Conservation (phyloP, 495 filamentous ascomycete species). For the Penicillium pancosmium region DNA sequence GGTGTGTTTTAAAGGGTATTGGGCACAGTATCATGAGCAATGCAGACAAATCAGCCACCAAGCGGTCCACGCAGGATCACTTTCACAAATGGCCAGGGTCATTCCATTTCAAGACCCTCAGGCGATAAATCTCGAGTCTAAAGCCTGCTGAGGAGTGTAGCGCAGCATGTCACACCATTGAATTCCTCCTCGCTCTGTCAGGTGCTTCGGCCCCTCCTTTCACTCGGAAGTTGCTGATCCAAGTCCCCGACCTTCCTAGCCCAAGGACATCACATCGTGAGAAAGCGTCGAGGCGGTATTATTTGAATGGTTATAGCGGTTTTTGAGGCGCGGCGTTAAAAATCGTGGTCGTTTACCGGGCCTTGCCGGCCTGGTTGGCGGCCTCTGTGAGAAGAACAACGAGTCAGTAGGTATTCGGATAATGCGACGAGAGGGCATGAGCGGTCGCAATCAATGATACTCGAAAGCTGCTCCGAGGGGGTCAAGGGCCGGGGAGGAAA, state of each 20-base stretch:
- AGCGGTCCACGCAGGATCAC: neutral
- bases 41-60: constrained; percentile 3
- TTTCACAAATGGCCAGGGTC: constrained; percentile 1
- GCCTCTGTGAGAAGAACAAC: constrained; percentile 41
- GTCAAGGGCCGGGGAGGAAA: neutral
- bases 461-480: neutral
- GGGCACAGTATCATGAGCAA: constrained; percentile 13
- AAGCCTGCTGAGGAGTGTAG: neutral
- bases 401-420: constrained; percentile 14
- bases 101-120: neutral
- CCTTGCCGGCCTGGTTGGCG: constrained; percentile 55
- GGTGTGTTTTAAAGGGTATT: constrained; percentile 19
- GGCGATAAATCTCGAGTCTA: neutral
- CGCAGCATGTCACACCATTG: neutral
- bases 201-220: neutral
- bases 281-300: constrained; percentile 20
- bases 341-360: constrained; percentile 34
- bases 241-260: neutral
- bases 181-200: neutral
- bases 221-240: neutral
- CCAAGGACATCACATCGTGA: constrained; percentile 31
- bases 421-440: neutral
- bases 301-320: constrained; percentile 20
- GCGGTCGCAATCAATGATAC: neutral
- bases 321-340: constrained; percentile 17